phyloP scores from a whole-genome alignment of 2,329 filamentous ascomycete genomes.

The Macroventuria anomochaeta region DNA sequence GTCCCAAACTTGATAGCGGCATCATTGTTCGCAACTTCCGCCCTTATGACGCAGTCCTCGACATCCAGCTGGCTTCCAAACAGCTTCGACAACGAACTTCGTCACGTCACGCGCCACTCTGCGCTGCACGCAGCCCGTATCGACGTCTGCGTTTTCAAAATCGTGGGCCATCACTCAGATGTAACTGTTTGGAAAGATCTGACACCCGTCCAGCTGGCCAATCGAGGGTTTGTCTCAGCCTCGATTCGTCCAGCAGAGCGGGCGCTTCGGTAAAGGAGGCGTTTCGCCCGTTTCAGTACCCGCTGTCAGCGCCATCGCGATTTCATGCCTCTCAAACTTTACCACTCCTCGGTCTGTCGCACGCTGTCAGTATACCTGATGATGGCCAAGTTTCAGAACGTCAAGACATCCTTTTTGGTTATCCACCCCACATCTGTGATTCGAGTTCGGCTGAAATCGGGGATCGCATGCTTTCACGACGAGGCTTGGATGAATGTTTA shows the following conservation, averaged over 20 bases:
- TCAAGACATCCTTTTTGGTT: conserved; percentile 1
- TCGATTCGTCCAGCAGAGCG: background rate
- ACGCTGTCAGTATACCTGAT: background rate
- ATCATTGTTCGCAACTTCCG: background rate
- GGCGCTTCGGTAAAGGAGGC: conserved; percentile 6
- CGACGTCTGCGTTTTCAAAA: background rate
- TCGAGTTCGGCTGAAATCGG: background rate
- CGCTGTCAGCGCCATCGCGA: background rate
- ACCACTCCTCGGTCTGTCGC: background rate
- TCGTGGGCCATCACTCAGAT: background rate
- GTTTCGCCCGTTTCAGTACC: conserved; percentile 19
- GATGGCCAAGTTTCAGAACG: background rate
- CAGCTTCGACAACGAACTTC: too few species aligned
- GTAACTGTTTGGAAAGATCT: background rate
- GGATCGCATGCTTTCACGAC: background rate
- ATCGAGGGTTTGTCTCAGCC: background rate
- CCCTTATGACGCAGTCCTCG: background rate
- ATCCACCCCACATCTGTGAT: background rate
- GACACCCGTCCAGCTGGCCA: background rate
- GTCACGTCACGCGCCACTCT: background rate
- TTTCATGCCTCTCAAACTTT: background rate
- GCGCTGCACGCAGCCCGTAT: background rate
- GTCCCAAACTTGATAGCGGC: background rate
- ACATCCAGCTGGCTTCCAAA: too few species aligned
- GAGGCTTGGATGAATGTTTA: background rate